Conservation (phyloP, 495 filamentous ascomycete genomes). For the Emericellopsis terricola region DNA sequence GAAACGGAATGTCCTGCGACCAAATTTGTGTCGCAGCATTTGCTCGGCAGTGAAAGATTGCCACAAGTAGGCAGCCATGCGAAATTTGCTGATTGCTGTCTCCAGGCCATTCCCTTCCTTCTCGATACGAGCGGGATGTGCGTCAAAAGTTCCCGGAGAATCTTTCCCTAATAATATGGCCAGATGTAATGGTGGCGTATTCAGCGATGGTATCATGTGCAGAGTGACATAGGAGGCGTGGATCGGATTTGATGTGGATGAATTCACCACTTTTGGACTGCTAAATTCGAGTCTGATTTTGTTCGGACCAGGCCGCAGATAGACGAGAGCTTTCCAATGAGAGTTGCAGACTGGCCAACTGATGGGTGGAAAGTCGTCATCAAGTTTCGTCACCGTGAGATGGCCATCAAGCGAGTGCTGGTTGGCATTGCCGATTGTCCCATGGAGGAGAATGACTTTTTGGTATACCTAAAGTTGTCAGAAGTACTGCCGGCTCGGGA, state of each 20-base stretch:
- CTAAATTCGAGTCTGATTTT: conserved; percentile 69
- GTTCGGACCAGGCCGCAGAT: conserved; percentile 79
- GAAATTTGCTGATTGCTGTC: conserved; percentile 64
- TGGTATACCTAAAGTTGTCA: conserved; percentile 53
- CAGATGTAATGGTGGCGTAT: conserved; percentile 63
- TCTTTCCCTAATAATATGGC: conserved; percentile 74
- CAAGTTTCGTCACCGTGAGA: conserved; percentile 61
- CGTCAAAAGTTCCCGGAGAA: conserved; percentile 73
- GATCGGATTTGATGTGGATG: conserved; percentile 44
- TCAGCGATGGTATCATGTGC: conserved; percentile 65
- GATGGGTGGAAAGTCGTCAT: conserved; percentile 66
- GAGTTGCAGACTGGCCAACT: conserved; percentile 73
- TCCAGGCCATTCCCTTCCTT: conserved; percentile 69
- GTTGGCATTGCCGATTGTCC: conserved; percentile 56
- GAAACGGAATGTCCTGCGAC: conserved; percentile 67
- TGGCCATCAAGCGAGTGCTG: conserved; percentile 60
- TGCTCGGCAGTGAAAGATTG: conserved; percentile 90
- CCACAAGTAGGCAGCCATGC: conserved; percentile 88
- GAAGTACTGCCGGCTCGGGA: background rate
- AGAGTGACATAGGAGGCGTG: conserved; percentile 66
- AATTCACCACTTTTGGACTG: conserved; percentile 59
- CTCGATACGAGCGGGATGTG: conserved; percentile 52
- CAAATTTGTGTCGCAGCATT: conserved; percentile 76
- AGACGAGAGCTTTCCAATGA: conserved; percentile 75
- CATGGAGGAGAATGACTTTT: conserved; percentile 67